Conservation (phyloP, 1,284 basidiomycete genomes). For the Marasmius fiardii region DNA sequence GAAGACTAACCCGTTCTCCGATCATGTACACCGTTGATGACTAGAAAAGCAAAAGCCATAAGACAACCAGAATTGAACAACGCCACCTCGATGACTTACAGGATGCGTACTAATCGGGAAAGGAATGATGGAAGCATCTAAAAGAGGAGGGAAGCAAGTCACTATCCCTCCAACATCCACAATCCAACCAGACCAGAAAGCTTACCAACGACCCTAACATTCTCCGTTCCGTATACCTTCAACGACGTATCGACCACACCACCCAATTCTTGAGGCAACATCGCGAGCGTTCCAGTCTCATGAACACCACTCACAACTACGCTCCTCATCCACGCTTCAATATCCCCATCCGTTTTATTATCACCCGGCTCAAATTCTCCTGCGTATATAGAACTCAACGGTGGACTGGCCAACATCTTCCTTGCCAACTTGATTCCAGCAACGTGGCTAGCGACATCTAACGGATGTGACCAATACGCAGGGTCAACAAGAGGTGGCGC, state of each 20-base stretch:
- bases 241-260: constrained; percentile 27
- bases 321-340: constrained; percentile 22
- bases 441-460: constrained; percentile 22
- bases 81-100: no score
- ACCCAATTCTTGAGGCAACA: constrained; percentile 24
- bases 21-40: no score
- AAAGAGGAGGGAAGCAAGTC: no score
- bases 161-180: no score
- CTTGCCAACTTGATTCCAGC: constrained; percentile 20
- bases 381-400: constrained; percentile 20
- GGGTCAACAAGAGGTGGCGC: constrained; percentile 22
- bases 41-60: no score
- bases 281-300: constrained; percentile 25
- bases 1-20: no score
- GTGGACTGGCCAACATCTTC: constrained; percentile 20
- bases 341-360: constrained; percentile 17
- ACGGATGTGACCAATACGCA: constrained; percentile 25
- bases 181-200: background rate
- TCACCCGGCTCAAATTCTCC: constrained; percentile 26
- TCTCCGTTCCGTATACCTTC: constrained; percentile 23
- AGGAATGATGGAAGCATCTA: no score
- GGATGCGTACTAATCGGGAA: no score
- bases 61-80: no score
- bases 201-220: constrained; percentile 25
- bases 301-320: constrained; percentile 27